Conservation (phyloP, 345 rosid genomes). For the Sonneratia alba region DNA sequence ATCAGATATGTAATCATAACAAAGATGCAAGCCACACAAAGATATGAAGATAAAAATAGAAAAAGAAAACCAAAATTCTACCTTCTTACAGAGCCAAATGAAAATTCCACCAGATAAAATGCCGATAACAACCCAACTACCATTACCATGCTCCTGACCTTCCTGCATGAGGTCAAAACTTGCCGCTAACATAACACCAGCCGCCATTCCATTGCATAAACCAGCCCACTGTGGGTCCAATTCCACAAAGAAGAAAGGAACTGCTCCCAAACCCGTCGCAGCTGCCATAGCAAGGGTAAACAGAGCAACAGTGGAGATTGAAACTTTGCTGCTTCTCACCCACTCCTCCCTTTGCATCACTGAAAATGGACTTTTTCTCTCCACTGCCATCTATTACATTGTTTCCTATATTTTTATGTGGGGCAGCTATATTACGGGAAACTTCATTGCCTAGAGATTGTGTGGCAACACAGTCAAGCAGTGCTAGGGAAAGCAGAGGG, state of each 20-base stretch:
- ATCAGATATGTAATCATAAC: neutral
- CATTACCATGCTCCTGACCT: constrained; percentile 82
- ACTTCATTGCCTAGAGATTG: constrained; percentile 27
- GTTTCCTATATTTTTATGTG: constrained; percentile 46
- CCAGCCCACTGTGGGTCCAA: constrained; percentile 97
- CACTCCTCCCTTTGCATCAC: constrained; percentile 24
- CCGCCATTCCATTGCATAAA: constrained; percentile 98
- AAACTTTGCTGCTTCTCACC: constrained; percentile 62
- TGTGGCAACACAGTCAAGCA: constrained; percentile 24
- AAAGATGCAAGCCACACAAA: neutral
- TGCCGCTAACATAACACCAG: constrained; percentile 99
- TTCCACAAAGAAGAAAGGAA: constrained; percentile 97
- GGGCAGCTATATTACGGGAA: constrained; percentile 44
- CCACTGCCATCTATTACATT: constrained; percentile 65
- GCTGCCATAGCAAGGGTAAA: constrained; percentile 98
- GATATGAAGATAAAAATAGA: neutral
- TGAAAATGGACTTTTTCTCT: constrained; percentile 37
- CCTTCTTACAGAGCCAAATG: constrained; percentile 94
- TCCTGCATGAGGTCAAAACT: constrained; percentile 97
- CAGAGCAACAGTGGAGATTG: constrained; percentile 81
- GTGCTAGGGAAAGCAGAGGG: constrained; percentile 15
- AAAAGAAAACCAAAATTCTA: constrained; percentile 15
- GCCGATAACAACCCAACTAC: constrained; percentile 83
- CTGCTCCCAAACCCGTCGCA: constrained; percentile 95
- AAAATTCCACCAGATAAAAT: constrained; percentile 82